Percentiles rank a stretch among this genome's conserved stretches.
These are phyloP conservation scores for Lippia alba DNA, from an alignment of 305 asterid genomes.

Conservation along the genomic window DNA sequence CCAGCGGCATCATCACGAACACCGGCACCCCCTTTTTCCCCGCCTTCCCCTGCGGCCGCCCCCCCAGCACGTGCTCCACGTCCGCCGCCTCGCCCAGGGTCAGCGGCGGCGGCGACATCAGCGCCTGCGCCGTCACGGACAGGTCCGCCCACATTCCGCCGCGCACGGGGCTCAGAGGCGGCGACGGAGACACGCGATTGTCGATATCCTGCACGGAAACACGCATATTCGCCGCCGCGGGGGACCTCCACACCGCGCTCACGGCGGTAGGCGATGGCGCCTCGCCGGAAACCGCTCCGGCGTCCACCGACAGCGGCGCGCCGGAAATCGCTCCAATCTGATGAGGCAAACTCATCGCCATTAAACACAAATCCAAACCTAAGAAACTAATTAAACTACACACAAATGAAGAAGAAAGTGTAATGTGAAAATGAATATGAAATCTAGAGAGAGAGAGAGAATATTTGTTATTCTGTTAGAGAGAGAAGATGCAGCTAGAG, in stretches of 20 bases:
- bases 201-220: slow-evolving; percentile 58
- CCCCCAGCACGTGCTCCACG: slow-evolving; percentile 39
- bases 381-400: too few relatives aligned
- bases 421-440: neutral
- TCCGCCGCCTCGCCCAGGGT: slow-evolving; percentile 24
- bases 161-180: slow-evolving; percentile 74
- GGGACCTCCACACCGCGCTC: slow-evolving; percentile 63
- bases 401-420: neutral
- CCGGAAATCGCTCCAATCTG: slow-evolving; percentile 84
- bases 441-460: too few relatives aligned
- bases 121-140: slow-evolving; percentile 75
- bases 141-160: slow-evolving; percentile 64
- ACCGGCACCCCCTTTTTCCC: slow-evolving; percentile 76
- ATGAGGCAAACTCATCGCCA: slow-evolving; percentile 87
- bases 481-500: slow-evolving; percentile 20
- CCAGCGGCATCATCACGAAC: slow-evolving; percentile 96
- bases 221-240: slow-evolving; percentile 48
- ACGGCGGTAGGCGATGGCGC: slow-evolving; percentile 50
- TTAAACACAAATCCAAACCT: slow-evolving; percentile 21
- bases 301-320: slow-evolving; percentile 45
- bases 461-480: neutral
- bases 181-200: slow-evolving; percentile 70
- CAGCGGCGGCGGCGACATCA: slow-evolving; percentile 41
- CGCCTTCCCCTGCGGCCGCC: slow-evolving; percentile 35
- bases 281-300: slow-evolving; percentile 41